A percentile compares a stretch with the other conserved stretches of the same genome.
Conservation (phyloP, 2,329 filamentous ascomycete species). For the Teratosphaeria gauchensis region DNA sequence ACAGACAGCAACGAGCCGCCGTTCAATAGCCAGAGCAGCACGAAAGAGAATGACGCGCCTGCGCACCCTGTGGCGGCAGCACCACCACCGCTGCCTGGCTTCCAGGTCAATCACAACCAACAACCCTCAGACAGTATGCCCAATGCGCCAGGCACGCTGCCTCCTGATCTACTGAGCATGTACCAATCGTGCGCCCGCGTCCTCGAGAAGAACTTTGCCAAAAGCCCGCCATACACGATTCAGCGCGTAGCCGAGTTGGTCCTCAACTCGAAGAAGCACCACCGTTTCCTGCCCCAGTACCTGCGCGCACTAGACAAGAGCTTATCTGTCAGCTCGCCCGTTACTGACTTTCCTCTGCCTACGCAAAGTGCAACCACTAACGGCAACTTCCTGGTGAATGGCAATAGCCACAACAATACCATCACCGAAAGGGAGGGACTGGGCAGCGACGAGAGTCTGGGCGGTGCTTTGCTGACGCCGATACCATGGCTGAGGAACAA, state of each 20-base stretch:
- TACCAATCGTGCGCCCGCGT: constrained; percentile 21
- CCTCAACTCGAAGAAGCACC: constrained; percentile 65
- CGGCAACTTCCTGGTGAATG: constrained; percentile 39
- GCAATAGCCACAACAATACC: constrained; percentile 53
- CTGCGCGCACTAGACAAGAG: constrained; percentile 85
- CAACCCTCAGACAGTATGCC: background rate
- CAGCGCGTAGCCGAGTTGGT: constrained; percentile 86
- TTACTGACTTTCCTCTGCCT: constrained; percentile 73
- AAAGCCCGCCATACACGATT: constrained; percentile 78
- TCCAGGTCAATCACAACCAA: constrained; percentile 25
- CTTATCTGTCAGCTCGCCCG: constrained; percentile 76
- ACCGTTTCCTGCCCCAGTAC: constrained; percentile 72
- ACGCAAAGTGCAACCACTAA: constrained; percentile 37
- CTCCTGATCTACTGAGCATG: constrained; percentile 54
- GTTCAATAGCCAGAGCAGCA: constrained; percentile 42
- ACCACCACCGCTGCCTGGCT: constrained; percentile 33
- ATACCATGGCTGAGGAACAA: constrained; percentile 67
- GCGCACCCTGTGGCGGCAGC: constrained; percentile 23
- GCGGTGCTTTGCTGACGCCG: constrained; percentile 82
- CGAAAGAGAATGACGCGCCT: constrained; percentile 58
- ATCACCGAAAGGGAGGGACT: constrained; percentile 42
- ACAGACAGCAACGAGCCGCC: constrained; percentile 10
- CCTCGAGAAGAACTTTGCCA: constrained; percentile 50
- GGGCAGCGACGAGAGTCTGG: constrained; percentile 79
- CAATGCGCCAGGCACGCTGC: constrained; percentile 41